Conservation (phyloP, 345 rosid genomes). For the Mercurialis annua region DNA sequence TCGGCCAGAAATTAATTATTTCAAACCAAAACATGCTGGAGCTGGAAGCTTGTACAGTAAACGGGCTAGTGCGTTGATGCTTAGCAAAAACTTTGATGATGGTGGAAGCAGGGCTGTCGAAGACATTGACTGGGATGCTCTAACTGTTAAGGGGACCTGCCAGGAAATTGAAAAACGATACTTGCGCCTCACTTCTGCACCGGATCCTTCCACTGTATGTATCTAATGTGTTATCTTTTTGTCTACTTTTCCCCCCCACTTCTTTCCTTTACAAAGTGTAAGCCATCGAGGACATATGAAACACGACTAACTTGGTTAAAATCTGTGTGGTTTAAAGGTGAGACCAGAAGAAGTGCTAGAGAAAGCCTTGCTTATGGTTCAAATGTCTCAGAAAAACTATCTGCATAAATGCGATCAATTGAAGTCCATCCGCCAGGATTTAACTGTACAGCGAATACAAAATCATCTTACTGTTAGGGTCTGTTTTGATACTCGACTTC, state of each 20-base stretch:
- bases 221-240: slow-evolving; percentile 19
- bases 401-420: slow-evolving; percentile 94
- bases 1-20: slow-evolving; percentile 46
- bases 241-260: slow-evolving; percentile 5
- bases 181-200: slow-evolving; percentile 98
- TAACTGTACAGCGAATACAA: slow-evolving; percentile 88
- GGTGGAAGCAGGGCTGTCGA: slow-evolving; percentile 88
- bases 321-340: slow-evolving; percentile 50
- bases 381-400: slow-evolving; percentile 82
- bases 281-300: slow-evolving; percentile 2
- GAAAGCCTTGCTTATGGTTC: slow-evolving; percentile 81
- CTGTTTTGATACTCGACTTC: slow-evolving; percentile 12
- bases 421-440: slow-evolving; percentile 98
- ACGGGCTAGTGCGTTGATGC: slow-evolving; percentile 73
- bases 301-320: slow-evolving; percentile 2
- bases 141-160: slow-evolving; percentile 91
- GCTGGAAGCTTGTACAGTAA: slow-evolving; percentile 57
- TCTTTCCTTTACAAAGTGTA: slow-evolving; percentile 4
- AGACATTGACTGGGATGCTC: slow-evolving; percentile 98
- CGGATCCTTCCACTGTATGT: slow-evolving; percentile 92
- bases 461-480: slow-evolving; percentile 90
- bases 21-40: slow-evolving; percentile 62
- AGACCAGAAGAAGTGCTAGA: slow-evolving; percentile 97
- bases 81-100: slow-evolving; percentile 68
- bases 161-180: slow-evolving; percentile 96